Evolutionary conservation across 768 basidiomycete species (phyloP), one percentile per base, ranked within the genome.

Genomic region (Russula compacta): DNA sequence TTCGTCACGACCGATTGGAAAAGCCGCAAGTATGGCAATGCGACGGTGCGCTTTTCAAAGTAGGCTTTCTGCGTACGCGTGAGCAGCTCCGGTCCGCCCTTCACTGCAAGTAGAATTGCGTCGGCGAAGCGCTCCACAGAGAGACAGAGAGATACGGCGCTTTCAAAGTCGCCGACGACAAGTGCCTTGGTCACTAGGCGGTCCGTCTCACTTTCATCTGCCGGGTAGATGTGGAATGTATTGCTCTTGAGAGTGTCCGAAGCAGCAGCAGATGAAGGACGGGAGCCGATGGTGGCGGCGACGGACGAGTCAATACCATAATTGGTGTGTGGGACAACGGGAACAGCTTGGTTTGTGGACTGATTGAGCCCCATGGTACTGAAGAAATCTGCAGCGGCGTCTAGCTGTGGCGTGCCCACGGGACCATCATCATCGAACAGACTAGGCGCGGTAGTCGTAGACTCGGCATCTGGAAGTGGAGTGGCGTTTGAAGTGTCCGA

Each of bases 1-100:
- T 93, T 85, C 40, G 87, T 88, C 60, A 95, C 91, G 66, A 99
- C 89, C 12, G 87, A 90, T 70, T 98, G 92, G 82, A 95, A 92
- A 11, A 99, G 81, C 42, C 97, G 89, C 24, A 98, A 83, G 73
- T 95, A 98, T 0, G 95, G 91, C 3, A 88, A 74, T 1, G 81
- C 74, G 9, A 83, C 79, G 0, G 91, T 89, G 55, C 85, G 82
- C 35, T 83, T 81, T 69, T 89, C 90, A 69, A 98, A 98, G 74
- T 98, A 98, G 0, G 91, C 87, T 71, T 90, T 90, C 69, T 98
- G 94, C 0, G 94, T 95, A 56, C 83, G 84, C 40, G 85, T 82
- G 39, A 99, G 77, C 17, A 98, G 84, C 35, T 92, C 92, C 0
- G 86, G 81, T 0, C 94, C 93, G 17, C 95, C 95, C 64, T 89